phyloP scores from a whole-genome alignment of 2,329 filamentous ascomycete genomes.

The Cladosporium sp. region DNA sequence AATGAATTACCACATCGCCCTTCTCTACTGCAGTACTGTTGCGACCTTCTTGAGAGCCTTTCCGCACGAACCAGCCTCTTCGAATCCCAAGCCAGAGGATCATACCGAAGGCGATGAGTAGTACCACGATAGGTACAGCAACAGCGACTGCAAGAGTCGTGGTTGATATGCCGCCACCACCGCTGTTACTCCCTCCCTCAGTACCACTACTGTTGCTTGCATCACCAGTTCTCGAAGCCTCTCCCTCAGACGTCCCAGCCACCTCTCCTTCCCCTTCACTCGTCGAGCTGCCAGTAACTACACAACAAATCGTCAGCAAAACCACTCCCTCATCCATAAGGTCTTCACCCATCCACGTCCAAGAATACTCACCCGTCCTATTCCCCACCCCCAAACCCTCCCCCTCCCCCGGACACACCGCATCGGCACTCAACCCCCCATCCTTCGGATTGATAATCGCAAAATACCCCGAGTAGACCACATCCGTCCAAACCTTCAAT shows the following conservation, averaged over 20 bases:
- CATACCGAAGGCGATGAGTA: slow-evolving; percentile 7
- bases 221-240: too few species aligned
- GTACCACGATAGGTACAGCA: slow-evolving; percentile 9
- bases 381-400: background rate
- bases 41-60: background rate
- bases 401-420: slow-evolving; percentile 9
- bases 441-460: slow-evolving; percentile 15
- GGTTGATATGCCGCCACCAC: slow-evolving; percentile 8
- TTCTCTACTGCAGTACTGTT: background rate
- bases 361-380: background rate
- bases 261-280: background rate
- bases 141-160: slow-evolving; percentile 12
- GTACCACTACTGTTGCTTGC: background rate
- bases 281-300: background rate
- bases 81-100: slow-evolving; percentile 10
- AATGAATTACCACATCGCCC: background rate
- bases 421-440: slow-evolving; percentile 6
- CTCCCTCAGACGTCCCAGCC: background rate
- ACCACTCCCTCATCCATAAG: too few species aligned
- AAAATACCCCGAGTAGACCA: slow-evolving; percentile 12
- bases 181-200: background rate
- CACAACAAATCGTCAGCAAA: background rate
- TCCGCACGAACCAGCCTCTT: slow-evolving; percentile 12
- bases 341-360: background rate
- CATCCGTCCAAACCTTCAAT: slow-evolving; percentile 15